Evolutionary conservation across 129 eudicot species (phyloP), one percentile per base, ranked within the genome.

Genomic region (Sambucus nigra): DNA sequence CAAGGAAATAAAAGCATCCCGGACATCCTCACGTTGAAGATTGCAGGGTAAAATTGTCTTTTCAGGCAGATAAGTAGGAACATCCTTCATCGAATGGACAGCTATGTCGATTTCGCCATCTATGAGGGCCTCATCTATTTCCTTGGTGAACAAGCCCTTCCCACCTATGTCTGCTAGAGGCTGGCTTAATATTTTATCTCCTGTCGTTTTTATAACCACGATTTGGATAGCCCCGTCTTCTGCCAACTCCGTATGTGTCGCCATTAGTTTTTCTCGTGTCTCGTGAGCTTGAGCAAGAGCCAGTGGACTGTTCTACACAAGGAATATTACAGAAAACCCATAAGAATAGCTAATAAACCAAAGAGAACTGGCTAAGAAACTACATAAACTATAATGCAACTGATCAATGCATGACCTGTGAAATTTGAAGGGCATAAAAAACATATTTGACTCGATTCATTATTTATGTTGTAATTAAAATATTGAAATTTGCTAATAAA

Each of bases 31-130:
- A 50, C 98, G 82, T 24, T 79, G 79, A 57, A 91, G 95, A 66
- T 91, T 91, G 86, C 98, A 85, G 2, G 98, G 98, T 27, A 85
- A 69, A 33, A 91, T 85, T 5, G 85, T 91, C 59, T 91, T 91
- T 3, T 81, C 86, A 6, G 98, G 98, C 27, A 91, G 70, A 72
- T 85, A 91, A 35, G 98, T 91, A 8, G 95, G 98, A 10, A 91
- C 98, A 59, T 91, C 98, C 77, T 91, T 91, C 98, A 91, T 91
- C n/a, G 98, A 91, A 61, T 91, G 98, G 9, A 89, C 98, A 66
- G 98, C 98, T 51, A 89, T 89, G 64, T 89, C 98, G 7, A 89
- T 81, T 13, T 89, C 95, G 50, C 80, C 65, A 33, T 85, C 85
- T 33, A 89, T 25, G 46, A 89, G 94, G 1, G 98, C 98, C 61